phyloP scores from a whole-genome alignment of 352 stramenopile genomes.

The Albugo laibachii region DNA sequence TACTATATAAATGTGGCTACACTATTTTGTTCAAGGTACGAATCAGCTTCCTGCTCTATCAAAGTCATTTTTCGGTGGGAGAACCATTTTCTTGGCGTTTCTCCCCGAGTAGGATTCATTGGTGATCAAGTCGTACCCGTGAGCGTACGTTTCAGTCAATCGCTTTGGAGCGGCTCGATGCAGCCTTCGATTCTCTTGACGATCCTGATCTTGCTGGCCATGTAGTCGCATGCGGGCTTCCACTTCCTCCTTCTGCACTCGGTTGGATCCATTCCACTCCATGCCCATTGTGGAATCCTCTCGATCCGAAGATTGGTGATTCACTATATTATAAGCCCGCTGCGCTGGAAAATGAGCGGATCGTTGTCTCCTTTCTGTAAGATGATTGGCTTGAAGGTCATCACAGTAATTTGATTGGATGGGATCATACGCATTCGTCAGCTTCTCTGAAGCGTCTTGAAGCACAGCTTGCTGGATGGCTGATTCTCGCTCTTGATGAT shows the following conservation, averaged over 20 bases:
- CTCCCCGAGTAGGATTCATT: slow-evolving; percentile 32
- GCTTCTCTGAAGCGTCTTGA: slow-evolving; percentile 30
- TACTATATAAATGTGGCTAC: no score
- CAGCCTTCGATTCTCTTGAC: slow-evolving; percentile 22
- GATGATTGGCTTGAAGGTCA: slow-evolving; percentile 14
- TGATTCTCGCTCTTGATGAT: slow-evolving; percentile 20
- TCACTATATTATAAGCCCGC: slow-evolving; percentile 62
- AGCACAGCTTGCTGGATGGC: slow-evolving; percentile 9
- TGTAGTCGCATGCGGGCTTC: slow-evolving; percentile 25
- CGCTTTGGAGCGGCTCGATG: slow-evolving; percentile 44
- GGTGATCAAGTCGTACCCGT: slow-evolving; percentile 44
- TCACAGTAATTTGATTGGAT: slow-evolving; percentile 41
- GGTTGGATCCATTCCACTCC: slow-evolving; percentile 28
- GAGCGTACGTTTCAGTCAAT: slow-evolving; percentile 24
- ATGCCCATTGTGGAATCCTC: slow-evolving; percentile 17
- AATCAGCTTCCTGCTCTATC: not conserved
- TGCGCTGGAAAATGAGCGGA: slow-evolving; percentile 43
- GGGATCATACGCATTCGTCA: slow-evolving; percentile 51
- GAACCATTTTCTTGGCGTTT: slow-evolving; percentile 20
- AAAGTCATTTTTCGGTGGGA: slow-evolving; percentile 21
- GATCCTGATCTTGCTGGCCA: slow-evolving; percentile 17
- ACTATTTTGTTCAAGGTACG: no score
- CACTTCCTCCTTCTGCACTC: slow-evolving; percentile 34
- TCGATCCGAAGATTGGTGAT: slow-evolving; percentile 33
- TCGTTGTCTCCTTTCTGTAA: slow-evolving; percentile 18